phyloP scores from a whole-genome alignment of 176 grass and related monocot genomes.

The Elymus sibiricus region DNA sequence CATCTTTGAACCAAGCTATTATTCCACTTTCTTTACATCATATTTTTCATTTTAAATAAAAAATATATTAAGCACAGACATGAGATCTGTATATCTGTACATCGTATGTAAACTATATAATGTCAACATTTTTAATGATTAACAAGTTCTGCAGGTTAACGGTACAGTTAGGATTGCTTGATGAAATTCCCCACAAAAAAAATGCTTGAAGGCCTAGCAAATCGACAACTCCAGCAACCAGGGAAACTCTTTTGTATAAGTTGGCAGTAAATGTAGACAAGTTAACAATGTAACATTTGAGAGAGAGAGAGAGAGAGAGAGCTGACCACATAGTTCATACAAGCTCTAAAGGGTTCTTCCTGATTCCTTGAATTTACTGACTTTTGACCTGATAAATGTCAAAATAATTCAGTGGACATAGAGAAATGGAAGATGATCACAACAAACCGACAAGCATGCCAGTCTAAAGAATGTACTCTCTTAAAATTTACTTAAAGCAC shows the following conservation, averaged over 20 bases:
- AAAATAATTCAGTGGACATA: constrained; percentile 6
- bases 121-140: not conserved
- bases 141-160: not conserved
- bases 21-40: not conserved
- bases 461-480: not conserved
- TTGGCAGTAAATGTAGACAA: not conserved
- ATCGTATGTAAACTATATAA: not conserved
- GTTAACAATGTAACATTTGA: not conserved
- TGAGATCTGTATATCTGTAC: not conserved
- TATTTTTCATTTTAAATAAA: not conserved
- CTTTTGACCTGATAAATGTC: constrained; percentile 35
- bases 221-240: not conserved
- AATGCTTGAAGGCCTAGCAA: not conserved
- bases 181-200: not conserved
- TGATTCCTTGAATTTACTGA: constrained; percentile 26
- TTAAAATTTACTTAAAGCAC: not conserved
- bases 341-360: constrained; percentile 14
- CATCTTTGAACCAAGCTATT: constrained; percentile 3
- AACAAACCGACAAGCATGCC: not conserved
- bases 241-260: not conserved
- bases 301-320: not conserved
- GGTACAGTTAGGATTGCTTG: not conserved
- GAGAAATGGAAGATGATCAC: not conserved
- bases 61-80: not conserved
- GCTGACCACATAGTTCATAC: constrained; percentile 34